Evolutionary conservation across 1,139 yeast species (phyloP).

Genomic region (Pichia sp.): DNA sequence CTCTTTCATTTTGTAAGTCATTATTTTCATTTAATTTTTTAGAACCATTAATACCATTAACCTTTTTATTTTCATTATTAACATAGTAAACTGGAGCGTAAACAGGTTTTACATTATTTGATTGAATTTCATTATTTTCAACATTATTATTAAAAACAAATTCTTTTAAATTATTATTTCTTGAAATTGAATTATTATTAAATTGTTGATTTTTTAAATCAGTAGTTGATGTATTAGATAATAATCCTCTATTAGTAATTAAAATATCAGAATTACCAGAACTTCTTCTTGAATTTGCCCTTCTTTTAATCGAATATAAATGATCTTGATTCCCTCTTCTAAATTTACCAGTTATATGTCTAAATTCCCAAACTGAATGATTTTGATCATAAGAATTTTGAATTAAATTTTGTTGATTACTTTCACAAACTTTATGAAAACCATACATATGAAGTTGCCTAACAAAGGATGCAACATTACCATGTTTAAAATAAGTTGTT

Average conservation of each 20-base stretch:
- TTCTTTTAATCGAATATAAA: constrained; percentile 53
- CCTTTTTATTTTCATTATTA: constrained; percentile 3
- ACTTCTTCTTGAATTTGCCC: constrained; percentile 49
- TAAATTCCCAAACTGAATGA: constrained; percentile 57
- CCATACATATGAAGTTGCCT: constrained; percentile 78
- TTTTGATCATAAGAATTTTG: constrained; percentile 8
- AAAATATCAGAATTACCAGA: neutral
- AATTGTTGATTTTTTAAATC: too few species aligned
- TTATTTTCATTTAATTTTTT: too few species aligned
- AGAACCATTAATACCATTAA: neutral
- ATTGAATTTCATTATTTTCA: too few species aligned
- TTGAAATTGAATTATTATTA: neutral
- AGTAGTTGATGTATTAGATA: neutral
- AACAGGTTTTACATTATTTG: neutral
- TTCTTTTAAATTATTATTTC: neutral
- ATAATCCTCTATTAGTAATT: neutral
- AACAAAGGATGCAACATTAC: constrained; percentile 74
- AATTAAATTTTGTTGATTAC: constrained; percentile 21
- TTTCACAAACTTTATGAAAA: constrained; percentile 59
- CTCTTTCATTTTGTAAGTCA: too few species aligned
- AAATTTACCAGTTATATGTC: constrained; percentile 60
- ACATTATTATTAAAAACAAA: too few species aligned
- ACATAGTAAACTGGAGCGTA: neutral
- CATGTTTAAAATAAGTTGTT: constrained; percentile 67
- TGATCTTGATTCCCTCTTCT: constrained; percentile 58